Evolutionary conservation across 371 early-diverging fungal genomes (phyloP).

Genomic region (Saksenaea vasiformis): DNA sequence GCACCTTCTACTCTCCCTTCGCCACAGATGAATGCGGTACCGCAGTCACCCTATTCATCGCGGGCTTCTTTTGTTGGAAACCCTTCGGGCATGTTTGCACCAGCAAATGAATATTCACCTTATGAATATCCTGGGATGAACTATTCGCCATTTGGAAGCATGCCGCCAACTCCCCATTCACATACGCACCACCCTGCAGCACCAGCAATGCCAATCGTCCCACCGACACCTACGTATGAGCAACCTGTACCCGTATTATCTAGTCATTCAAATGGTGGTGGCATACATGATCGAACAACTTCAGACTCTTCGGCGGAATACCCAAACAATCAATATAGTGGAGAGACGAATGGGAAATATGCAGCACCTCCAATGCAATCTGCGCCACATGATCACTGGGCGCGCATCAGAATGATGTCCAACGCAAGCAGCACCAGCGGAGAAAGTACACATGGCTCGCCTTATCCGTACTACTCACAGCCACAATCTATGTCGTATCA

Average conservation of each 20-base stretch:
- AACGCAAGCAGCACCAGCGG: slow-evolving; percentile 1
- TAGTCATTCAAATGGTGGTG: neutral
- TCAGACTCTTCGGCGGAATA: slow-evolving; percentile 3
- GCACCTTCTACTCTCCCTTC: slow-evolving; percentile 82
- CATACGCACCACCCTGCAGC: slow-evolving; percentile 5
- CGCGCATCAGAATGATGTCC: slow-evolving; percentile 5
- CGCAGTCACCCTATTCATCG: slow-evolving; percentile 4
- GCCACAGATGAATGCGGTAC: slow-evolving; percentile 63
- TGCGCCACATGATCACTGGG: slow-evolving; percentile 3
- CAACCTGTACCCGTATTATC: neutral
- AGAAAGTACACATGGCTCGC: slow-evolving; percentile 1
- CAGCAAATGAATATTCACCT: slow-evolving; percentile 21
- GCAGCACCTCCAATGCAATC: neutral
- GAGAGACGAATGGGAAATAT: neutral
- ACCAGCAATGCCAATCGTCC: neutral
- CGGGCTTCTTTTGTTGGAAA: slow-evolving; percentile 19
- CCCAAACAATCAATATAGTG: neutral
- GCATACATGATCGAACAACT: neutral
- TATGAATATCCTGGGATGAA: slow-evolving; percentile 18
- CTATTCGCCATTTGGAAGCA: slow-evolving; percentile 1
- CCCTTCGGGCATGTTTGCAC: slow-evolving; percentile 18
- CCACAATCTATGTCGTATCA: slow-evolving; percentile 1
- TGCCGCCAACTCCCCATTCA: slow-evolving; percentile 6
- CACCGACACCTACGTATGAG: neutral
- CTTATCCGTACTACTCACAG: slow-evolving; percentile 1